Evolutionary conservation across 2,329 filamentous ascomycete genomes (phyloP).

Genomic region (Sporothrix curviconia): DNA sequence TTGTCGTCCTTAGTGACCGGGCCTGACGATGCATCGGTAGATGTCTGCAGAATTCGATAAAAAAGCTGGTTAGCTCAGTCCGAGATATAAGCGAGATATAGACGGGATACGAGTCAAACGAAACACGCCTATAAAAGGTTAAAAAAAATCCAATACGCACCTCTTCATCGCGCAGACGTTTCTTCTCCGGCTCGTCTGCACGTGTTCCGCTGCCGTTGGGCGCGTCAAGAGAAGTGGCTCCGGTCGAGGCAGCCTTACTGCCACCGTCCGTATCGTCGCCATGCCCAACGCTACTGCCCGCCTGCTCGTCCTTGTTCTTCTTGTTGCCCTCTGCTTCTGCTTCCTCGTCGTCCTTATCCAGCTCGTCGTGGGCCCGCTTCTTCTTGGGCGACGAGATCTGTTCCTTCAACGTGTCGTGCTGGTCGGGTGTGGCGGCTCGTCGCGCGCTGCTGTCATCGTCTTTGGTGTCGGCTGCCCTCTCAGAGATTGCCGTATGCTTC

Average conservation of each 20-base stretch:
- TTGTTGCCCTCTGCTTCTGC: slow-evolving; percentile 31
- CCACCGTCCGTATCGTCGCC: background rate
- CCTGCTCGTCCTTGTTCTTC: slow-evolving; percentile 35
- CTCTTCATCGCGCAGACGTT: slow-evolving; percentile 49
- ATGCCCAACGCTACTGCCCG: slow-evolving; percentile 25
- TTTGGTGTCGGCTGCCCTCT: slow-evolving; percentile 26
- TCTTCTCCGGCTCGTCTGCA: slow-evolving; percentile 57
- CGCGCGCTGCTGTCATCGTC: slow-evolving; percentile 21
- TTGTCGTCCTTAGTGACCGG: slow-evolving; percentile 2
- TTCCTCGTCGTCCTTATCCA: slow-evolving; percentile 42
- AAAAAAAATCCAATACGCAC: background rate
- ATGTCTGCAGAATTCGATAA: no score
- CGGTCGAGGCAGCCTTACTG: slow-evolving; percentile 14
- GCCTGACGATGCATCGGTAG: background rate
- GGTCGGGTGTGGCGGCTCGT: slow-evolving; percentile 13
- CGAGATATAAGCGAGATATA: no score
- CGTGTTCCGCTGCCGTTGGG: background rate
- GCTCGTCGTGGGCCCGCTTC: slow-evolving; percentile 55
- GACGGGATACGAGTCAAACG: no score
- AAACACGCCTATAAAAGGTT: no score
- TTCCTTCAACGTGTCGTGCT: slow-evolving; percentile 39
- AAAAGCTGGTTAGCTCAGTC: no score
- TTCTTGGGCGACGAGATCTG: slow-evolving; percentile 57
- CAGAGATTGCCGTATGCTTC: slow-evolving; percentile 58
- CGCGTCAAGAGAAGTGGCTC: slow-evolving; percentile 36